A percentile compares a stretch with the other conserved stretches of the same genome.
Conservation (phyloP, 345 rosid species). For the Salix caprea region DNA sequence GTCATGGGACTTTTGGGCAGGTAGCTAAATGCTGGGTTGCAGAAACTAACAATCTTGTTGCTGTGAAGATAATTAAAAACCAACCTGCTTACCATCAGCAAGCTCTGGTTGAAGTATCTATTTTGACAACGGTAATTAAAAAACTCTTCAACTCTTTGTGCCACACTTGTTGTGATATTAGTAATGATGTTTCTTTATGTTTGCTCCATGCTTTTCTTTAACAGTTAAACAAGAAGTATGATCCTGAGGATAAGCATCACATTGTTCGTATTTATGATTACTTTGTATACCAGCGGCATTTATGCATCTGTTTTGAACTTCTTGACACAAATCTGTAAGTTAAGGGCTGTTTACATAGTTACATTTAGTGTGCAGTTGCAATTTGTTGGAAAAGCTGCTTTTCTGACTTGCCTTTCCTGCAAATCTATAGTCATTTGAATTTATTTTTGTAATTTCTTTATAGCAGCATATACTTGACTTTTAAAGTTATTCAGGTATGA, state of each 20-base stretch:
- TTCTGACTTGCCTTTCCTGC: background rate
- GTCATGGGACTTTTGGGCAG: conserved; percentile 99
- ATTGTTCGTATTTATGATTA: conserved; percentile 95
- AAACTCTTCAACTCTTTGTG: conserved; percentile 15
- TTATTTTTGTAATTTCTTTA: conserved; percentile 9
- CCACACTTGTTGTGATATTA: background rate
- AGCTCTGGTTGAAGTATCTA: conserved; percentile 97
- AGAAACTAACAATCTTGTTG: conserved; percentile 64
- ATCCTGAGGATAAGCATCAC: conserved; percentile 97
- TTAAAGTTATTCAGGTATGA: conserved; percentile 61
- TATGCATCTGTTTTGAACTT: conserved; percentile 95
- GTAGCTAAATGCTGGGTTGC: conserved; percentile 97
- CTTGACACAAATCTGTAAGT: conserved; percentile 97
- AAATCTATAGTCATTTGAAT: background rate
- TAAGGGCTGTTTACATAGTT: background rate
- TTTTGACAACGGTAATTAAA: conserved; percentile 69
- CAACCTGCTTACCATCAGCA: conserved; percentile 98
- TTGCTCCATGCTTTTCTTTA: conserved; percentile 15
- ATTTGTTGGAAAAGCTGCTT: conserved; percentile 6
- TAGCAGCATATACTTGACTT: conserved; percentile 28
- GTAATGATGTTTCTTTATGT: conserved; percentile 9
- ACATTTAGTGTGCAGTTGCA: background rate
- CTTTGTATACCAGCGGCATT: conserved; percentile 76
- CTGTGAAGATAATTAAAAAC: conserved; percentile 95
- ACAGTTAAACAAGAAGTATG: conserved; percentile 95